Evolutionary conservation across 495 filamentous ascomycete species (phyloP), one percentile per base, ranked within the genome.

Genomic region (Chlorociboria aeruginascens): DNA sequence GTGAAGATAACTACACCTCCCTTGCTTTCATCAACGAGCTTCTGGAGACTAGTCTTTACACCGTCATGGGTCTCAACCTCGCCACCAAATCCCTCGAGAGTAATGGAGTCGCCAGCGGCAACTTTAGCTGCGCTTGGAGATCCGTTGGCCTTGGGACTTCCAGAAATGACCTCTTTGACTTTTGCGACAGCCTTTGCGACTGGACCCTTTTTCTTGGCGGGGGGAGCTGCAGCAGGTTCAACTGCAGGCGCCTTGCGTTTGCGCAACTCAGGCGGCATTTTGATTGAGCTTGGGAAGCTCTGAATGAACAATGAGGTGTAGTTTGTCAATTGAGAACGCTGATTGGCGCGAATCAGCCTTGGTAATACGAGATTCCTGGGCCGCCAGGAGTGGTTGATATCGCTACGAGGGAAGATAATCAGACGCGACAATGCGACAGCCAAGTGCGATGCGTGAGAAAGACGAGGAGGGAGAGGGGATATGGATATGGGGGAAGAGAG

Each of bases 1-100:
- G 88, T 95, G 63, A 98, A 97, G 30, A 98, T 63, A 12, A 94
- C 85, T 17, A 97, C 84, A 16, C 92, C 90, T 42, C 73, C 71
- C 66, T 87, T 81, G 70, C 88, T 90, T 53, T 81, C 74, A 36
- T 86, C 83, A 12, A 96, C 77, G 20, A 98, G 75, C 45, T 71
- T 70, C 65, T 82, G 77, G 43, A 98, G 69, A 1, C 76, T 89
- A 10, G 82, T 86, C 62, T 80, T 86, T 33, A 63, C 63, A 52
- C 87, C 88, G 54, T 94, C 85, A 55, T 96, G 77, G 45, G 81
- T 90, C 66, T 89, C 77, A 49, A 98, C 61, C 57, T 89, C 81
- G 48, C 87, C 85, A 56, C 87, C 85, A 64, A 95, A 90, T 31
- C 66, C 70, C 25, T 84, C 77, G 40, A 92, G 72, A 32, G 67